Conservation (phyloP, 768 basidiomycete genomes). For the Gloeopeniophorella convolvens region DNA sequence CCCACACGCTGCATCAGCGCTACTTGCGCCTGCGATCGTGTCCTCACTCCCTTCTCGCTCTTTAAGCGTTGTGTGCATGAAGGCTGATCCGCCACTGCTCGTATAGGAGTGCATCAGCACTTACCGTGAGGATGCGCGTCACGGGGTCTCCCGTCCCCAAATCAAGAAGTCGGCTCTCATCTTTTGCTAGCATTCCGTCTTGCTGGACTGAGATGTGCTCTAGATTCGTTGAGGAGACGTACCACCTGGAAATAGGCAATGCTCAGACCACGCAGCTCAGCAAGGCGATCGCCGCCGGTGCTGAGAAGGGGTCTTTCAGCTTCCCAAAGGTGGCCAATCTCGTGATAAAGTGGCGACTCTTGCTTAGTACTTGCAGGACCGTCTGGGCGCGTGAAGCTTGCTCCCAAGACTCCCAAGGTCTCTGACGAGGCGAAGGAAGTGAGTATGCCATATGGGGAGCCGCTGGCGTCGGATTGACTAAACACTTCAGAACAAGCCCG, state of each 20-base stretch:
- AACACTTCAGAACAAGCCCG: constrained; percentile 32
- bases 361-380: constrained; percentile 27
- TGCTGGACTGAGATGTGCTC: constrained; percentile 2
- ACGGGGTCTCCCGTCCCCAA: constrained; percentile 81
- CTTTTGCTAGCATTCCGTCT: constrained; percentile 5
- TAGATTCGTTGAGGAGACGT: constrained; percentile 80
- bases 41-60: constrained; percentile 2
- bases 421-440: constrained; percentile 56
- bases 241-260: constrained; percentile 73
- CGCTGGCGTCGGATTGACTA: constrained; percentile 8
- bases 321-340: constrained; percentile 70
- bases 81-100: constrained; percentile 18
- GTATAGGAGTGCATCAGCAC: constrained; percentile 75
- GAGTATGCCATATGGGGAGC: constrained; percentile 26
- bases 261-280: constrained; percentile 75
- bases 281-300: constrained; percentile 74
- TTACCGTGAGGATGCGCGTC: constrained; percentile 68
- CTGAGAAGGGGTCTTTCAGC: constrained; percentile 73
- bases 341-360: background rate
- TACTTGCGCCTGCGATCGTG: constrained; percentile 9
- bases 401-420: constrained; percentile 49
- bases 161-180: constrained; percentile 78
- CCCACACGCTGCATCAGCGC: constrained; percentile 19
- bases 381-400: constrained; percentile 59
- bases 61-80: constrained; percentile 2